A percentile compares a stretch with the other conserved stretches of the same genome.
phyloP scores from a whole-genome alignment of 2,329 filamentous ascomycete species.

The Pseudogymnoascus sp. region DNA sequence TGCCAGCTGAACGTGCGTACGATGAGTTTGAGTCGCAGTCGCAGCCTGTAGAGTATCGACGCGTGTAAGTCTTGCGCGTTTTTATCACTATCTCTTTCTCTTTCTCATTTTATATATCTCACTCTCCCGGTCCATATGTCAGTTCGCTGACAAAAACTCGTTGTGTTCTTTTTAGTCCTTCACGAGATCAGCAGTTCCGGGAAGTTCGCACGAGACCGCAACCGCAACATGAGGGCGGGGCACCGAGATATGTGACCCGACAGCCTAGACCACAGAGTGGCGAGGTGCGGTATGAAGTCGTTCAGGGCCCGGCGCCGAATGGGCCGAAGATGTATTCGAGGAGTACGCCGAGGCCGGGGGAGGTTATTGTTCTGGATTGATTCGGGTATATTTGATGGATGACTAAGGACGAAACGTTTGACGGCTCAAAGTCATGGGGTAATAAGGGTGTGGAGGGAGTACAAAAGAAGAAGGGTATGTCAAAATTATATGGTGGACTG shows the following conservation, averaged over 20 bases:
- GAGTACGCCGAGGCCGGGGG: neutral
- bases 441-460: neutral
- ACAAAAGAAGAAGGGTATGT: neutral
- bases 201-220: neutral
- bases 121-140: too few relatives aligned
- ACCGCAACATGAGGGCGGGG: neutral
- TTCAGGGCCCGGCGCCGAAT: neutral
- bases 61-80: neutral
- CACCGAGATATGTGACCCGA: neutral
- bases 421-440: neutral
- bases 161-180: neutral
- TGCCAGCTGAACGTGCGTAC: neutral
- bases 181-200: neutral
- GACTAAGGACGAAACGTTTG: neutral
- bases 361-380: conserved; percentile 10
- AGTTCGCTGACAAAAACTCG: neutral
- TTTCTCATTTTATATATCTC: too few relatives aligned
- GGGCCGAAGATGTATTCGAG: neutral
- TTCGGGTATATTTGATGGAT: neutral
- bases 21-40: neutral
- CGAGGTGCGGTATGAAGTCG: neutral
- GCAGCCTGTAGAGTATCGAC: conserved; percentile 4
- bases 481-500: neutral
- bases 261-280: neutral
- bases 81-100: neutral